Evolutionary conservation across 2,329 filamentous ascomycete species (phyloP), one percentile per base, ranked within the genome.

Genomic region (Cladosporium sp.): DNA sequence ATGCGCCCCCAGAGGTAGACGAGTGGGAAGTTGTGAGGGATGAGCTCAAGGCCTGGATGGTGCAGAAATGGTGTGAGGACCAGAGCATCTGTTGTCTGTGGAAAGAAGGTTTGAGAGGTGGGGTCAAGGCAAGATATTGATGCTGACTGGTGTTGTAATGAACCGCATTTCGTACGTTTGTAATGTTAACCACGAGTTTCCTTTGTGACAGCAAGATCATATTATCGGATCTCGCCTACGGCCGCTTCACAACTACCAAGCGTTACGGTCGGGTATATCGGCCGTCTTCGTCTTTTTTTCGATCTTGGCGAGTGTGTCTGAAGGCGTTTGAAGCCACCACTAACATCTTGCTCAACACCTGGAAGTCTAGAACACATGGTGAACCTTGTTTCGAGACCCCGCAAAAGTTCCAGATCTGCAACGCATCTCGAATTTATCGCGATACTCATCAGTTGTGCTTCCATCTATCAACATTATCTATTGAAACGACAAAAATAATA

Each of bases 61-160:
- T 94, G 15, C 90, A 93, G 74, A 81, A 78, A 60, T 97, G 92
- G 92, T 96, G 92, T 63, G 88, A 95, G 69, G 82, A 81, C 35
- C 86, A 85, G 66, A 90, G 91, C 39, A 76, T 97, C 8, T 94
- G 90, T 61, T 95, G 90, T 67, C 73, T 90, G 27, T 88, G 82
- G 83, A 83, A 76, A 59, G 78, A 80, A 56, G 64, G 67, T 11
- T 50, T 68, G n/a, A 60, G 64, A 38, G 65, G 66, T n/a, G 65
- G 64, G 5, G 63, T 66, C 13, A 59, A 58, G 52, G 55, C 54
- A 22, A 56, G 53, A 42, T 67, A 68, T 53, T 67, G 51, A n/a
- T n/a, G n/a, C n/a, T n/a, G n/a, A n/a, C n/a, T n/a, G n/a, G n/a
- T n/a, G n/a, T n/a, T 32, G 11, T 32, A 4, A 7, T 25, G 7